Evolutionary conservation across 1,139 yeast species (phyloP).

Genomic region (Geotrichum phurueaensis): DNA sequence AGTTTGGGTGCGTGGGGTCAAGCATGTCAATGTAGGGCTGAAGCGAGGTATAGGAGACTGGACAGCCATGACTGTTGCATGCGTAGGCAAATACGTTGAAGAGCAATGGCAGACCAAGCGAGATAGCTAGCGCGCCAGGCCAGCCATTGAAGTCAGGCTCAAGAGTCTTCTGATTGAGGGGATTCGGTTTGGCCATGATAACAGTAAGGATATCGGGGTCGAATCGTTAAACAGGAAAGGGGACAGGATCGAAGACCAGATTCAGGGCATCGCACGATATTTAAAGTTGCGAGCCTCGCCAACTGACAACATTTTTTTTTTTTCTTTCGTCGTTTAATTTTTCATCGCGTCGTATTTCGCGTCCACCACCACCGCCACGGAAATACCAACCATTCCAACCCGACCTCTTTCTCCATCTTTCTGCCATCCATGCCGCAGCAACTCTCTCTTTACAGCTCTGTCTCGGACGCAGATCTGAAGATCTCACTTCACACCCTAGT

Average conservation of each 20-base stretch:
- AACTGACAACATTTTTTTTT: neutral
- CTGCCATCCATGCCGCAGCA: conserved; percentile 34
- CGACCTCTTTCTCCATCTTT: neutral
- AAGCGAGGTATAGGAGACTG: conserved; percentile 26
- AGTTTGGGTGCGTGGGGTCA: conserved; percentile 13
- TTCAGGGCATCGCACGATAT: neutral
- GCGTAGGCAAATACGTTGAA: conserved; percentile 52
- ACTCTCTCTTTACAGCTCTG: conserved; percentile 32
- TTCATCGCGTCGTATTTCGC: neutral
- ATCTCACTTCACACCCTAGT: conserved; percentile 34
- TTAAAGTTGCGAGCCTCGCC: neutral
- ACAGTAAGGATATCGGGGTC: neutral
- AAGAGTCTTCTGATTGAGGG: conserved; percentile 64
- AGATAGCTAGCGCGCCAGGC: conserved; percentile 63
- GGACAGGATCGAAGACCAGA: neutral
- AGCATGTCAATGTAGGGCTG: conserved; percentile 18
- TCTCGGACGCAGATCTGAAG: conserved; percentile 31
- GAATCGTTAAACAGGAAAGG: neutral
- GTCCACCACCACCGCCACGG: neutral
- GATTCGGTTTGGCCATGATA: conserved; percentile 16
- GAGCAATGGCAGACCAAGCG: conserved; percentile 61
- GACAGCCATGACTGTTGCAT: conserved; percentile 37
- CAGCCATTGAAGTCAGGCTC: conserved; percentile 74
- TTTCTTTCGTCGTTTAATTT: neutral
- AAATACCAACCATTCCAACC: neutral